These are phyloP conservation scores for Cystobasidium onofrii DNA, from an alignment of 768 basidiomycete genomes.

Conservation along the genomic window DNA sequence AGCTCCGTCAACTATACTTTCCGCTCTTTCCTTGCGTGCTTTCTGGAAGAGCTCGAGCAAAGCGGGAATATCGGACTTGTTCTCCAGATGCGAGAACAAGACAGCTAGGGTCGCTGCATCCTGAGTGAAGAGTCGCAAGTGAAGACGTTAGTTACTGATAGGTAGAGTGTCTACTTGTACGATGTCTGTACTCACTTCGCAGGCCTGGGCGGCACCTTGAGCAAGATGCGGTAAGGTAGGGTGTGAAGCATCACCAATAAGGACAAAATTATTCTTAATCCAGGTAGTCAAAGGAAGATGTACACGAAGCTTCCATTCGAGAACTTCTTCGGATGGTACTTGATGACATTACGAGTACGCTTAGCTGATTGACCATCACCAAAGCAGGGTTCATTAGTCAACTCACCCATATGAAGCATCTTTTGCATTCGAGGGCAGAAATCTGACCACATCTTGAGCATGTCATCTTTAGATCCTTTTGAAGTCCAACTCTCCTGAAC, in stretches of 20 bases:
- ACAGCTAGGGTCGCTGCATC: constrained; percentile 47
- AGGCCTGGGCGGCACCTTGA: constrained; percentile 49
- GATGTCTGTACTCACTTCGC: constrained; percentile 42
- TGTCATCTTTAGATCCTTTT: constrained; percentile 45
- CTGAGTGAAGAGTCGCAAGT: background rate
- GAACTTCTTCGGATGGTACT: constrained; percentile 43
- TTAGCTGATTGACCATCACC: too few species aligned
- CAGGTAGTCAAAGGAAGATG: constrained; percentile 48
- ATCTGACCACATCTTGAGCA: constrained; percentile 46
- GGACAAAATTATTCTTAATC: constrained; percentile 46
- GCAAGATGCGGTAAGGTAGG: constrained; percentile 43
- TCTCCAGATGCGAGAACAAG: constrained; percentile 42
- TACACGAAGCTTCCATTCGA: constrained; percentile 48
- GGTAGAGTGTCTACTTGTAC: too few species aligned
- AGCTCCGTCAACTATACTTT: constrained; percentile 22
- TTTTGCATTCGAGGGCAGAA: constrained; percentile 47
- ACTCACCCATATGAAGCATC: constrained; percentile 45
- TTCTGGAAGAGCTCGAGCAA: constrained; percentile 41
- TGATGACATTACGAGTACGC: background rate
- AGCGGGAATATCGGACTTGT: constrained; percentile 40
- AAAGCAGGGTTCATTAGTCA: too few species aligned
- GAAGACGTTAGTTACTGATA: background rate
- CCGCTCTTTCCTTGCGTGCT: constrained; percentile 29
- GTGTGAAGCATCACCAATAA: constrained; percentile 49
- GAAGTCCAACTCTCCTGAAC: constrained; percentile 46